Evolutionary conservation across 352 stramenopile species (phyloP), one percentile per base, ranked within the genome.

Genomic region (Phytopythium boreale): DNA sequence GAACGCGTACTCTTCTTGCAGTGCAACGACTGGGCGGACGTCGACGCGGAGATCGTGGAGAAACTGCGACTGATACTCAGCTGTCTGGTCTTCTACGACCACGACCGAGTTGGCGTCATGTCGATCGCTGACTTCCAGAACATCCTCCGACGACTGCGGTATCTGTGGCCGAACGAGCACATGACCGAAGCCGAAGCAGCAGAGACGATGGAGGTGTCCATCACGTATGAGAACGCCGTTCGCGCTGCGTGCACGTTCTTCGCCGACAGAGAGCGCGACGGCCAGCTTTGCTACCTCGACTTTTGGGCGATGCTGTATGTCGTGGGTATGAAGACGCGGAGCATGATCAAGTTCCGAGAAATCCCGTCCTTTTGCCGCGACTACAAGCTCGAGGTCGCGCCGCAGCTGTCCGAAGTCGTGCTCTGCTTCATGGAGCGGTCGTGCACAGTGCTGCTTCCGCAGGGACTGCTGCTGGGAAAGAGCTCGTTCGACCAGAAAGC

Each of bases 221-320:
- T 79, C 0, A 77, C 71, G 17, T 90, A 89, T 51, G 79, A 89
- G 14, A 81, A 81, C 62, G 74, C 74, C 1, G 69, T 92, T 17
- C 43, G 74, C 1, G 81, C 81, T 15, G 68, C 68, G 0, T 75
- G 69, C 46, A 67, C 71, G 37, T 75, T 80, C 1, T 93, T 93
- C 49, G 56, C 66, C 0, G 84, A 95, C 24, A 34, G 70, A 1
- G 68, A 89, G 37, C 66, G 78, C 4, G 86, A 93, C 39, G 86
- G 81, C 2, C 65, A 77, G 27, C 71, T 93, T 1, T 92, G 84
- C 51, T 95, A 95, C 59, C 64, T 95, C 24, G 86, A 95, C 56
- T 91, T 95, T 39, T 95, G 85, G 80, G 82, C 77, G 0, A 89
- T 95, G 79, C 66, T 95, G 0, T 95, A 95, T 58, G 80, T 95